Percentiles rank a stretch among this genome's conserved stretches.
Evolutionary conservation across 306 rosid species (phyloP).

Genomic region (Acmispon strigosus): DNA sequence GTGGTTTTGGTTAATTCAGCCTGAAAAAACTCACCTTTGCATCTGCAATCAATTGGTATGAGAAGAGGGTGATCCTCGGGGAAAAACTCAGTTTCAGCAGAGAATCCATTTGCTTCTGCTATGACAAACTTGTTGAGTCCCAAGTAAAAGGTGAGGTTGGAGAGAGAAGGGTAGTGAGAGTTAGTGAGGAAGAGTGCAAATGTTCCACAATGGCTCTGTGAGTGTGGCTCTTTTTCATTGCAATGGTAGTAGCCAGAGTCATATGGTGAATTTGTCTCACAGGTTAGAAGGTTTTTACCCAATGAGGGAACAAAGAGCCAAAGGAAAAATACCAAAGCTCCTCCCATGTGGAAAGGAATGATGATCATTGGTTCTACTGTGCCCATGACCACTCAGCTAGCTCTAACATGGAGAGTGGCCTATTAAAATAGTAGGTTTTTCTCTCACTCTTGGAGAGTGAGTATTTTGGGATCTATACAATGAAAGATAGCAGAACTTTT

Average conservation of each 20-base stretch:
- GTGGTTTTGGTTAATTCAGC: conserved; percentile 50
- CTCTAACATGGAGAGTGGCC: conserved; percentile 32
- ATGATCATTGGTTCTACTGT: conserved; percentile 29
- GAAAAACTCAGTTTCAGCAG: conserved; percentile 59
- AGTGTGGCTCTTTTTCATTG: conserved; percentile 30
- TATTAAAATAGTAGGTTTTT: conserved; percentile 23
- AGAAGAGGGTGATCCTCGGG: conserved; percentile 49
- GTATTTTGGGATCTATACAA: conserved; percentile 64
- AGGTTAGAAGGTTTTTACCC: conserved; percentile 38
- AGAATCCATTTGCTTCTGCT: conserved; percentile 61
- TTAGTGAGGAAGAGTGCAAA: conserved; percentile 62
- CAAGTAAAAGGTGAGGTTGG: conserved; percentile 64
- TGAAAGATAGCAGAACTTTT: conserved; percentile 27
- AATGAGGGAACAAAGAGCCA: conserved; percentile 39
- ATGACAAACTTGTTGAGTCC: conserved; percentile 45
- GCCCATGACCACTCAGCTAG: conserved; percentile 29
- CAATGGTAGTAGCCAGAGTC: conserved; percentile 53
- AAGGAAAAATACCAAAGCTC: conserved; percentile 38
- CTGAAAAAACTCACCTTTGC: conserved; percentile 42
- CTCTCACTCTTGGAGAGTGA: conserved; percentile 39
- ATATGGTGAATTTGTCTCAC: conserved; percentile 39
- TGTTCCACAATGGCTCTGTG: conserved; percentile 50
- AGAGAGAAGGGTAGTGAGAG: conserved; percentile 60
- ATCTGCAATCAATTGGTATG: conserved; percentile 69
- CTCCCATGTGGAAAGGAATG: conserved; percentile 34